phyloP scores from a whole-genome alignment of 2,329 filamentous ascomycete species.

The Ophiostoma sp. region DNA sequence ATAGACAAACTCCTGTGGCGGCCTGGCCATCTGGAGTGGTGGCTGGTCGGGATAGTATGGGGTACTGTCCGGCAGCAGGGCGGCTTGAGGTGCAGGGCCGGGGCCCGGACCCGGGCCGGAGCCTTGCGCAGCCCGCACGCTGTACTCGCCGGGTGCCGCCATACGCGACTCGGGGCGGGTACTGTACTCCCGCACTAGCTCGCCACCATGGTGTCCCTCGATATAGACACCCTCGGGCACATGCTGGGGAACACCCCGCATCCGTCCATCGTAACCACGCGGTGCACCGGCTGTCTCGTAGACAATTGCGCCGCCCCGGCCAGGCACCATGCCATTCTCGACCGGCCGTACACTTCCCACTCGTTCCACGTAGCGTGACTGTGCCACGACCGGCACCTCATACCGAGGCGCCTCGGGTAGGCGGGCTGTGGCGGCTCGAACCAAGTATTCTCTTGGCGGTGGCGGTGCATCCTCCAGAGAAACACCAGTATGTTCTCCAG shows the following conservation, averaged over 20 bases:
- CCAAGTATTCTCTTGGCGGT: constrained; percentile 47
- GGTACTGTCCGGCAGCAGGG: constrained; percentile 27
- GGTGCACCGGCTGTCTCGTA: not conserved
- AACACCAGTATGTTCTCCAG: not conserved
- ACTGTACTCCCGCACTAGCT: constrained; percentile 21
- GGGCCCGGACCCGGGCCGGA: not conserved
- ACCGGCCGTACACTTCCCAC: constrained; percentile 52
- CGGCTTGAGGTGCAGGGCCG: not conserved
- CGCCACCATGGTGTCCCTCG: constrained; percentile 11
- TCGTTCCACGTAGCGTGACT: constrained; percentile 34
- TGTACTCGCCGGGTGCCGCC: constrained; percentile 38
- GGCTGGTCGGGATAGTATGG: constrained; percentile 24
- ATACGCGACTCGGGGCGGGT: constrained; percentile 33
- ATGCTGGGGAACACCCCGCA: not conserved
- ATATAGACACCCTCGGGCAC: not conserved
- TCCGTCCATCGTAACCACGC: not conserved
- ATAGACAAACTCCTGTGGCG: constrained; percentile 43
- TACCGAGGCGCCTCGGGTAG: constrained; percentile 38
- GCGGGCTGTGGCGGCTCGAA: constrained; percentile 51
- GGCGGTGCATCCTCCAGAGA: constrained; percentile 35
- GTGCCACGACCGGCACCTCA: constrained; percentile 24
- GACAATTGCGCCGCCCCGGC: constrained; percentile 23
- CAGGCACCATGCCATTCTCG: not conserved
- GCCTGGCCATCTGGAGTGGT: not conserved
- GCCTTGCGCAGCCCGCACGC: constrained; percentile 29